A percentile compares a stretch with the other conserved stretches of the same genome.
phyloP scores from a whole-genome alignment of 305 asterid species.

The Stenogyne calaminthoides region DNA sequence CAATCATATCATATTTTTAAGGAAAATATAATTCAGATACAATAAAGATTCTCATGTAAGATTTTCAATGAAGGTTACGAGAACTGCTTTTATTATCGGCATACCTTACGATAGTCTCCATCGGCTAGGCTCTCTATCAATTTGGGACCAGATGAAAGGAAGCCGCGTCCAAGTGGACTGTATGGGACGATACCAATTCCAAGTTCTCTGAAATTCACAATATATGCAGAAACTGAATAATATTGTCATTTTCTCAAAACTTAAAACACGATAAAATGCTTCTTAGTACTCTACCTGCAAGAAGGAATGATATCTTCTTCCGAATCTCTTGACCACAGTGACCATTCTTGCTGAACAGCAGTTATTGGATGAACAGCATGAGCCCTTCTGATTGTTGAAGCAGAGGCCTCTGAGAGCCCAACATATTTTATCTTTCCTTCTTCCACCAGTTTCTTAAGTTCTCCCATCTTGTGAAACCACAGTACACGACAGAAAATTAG shows the following conservation, averaged over 20 bases:
- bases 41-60: not conserved
- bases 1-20: too few relatives aligned
- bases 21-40: too few relatives aligned
- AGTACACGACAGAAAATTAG: not conserved
- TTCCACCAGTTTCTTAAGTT: slow-evolving; percentile 73
- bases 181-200: slow-evolving; percentile 82
- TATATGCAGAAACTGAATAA: slow-evolving; percentile 12
- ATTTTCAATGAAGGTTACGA: not conserved
- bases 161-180: slow-evolving; percentile 84
- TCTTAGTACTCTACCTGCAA: slow-evolving; percentile 56
- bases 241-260: not conserved
- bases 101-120: slow-evolving; percentile 64
- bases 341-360: slow-evolving; percentile 73
- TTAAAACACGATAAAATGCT: slow-evolving; percentile 9
- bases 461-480: slow-evolving; percentile 52
- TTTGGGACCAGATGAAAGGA: slow-evolving; percentile 60
- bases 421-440: slow-evolving; percentile 77
- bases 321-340: slow-evolving; percentile 69
- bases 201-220: slow-evolving; percentile 58
- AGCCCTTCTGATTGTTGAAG: slow-evolving; percentile 78
- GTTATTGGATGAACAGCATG: slow-evolving; percentile 80
- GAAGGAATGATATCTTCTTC: slow-evolving; percentile 68
- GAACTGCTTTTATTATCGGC: slow-evolving; percentile 13
- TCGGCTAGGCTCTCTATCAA: slow-evolving; percentile 48
- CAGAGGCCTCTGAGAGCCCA: slow-evolving; percentile 74